Conservation (phyloP, 2,329 filamentous ascomycete species). For the Neurospora sp. region DNA sequence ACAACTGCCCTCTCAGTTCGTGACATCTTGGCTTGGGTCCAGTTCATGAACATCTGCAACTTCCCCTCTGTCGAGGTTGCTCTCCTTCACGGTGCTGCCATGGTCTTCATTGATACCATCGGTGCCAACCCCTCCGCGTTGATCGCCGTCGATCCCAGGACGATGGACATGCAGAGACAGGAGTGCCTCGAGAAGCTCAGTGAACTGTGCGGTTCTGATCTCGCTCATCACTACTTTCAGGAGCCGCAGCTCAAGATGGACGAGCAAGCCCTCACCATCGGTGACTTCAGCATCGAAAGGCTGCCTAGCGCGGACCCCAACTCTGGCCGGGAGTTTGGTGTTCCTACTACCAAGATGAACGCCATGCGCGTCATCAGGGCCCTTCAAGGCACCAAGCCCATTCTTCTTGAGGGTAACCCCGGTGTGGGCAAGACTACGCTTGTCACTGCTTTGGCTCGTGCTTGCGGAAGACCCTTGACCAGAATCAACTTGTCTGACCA, state of each 20-base stretch:
- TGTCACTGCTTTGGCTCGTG: slow-evolving; percentile 71
- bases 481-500: slow-evolving; percentile 97
- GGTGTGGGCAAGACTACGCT: slow-evolving; percentile 97
- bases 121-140: slow-evolving; percentile 91
- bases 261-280: slow-evolving; percentile 52
- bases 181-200: slow-evolving; percentile 66
- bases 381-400: slow-evolving; percentile 79
- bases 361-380: slow-evolving; percentile 85
- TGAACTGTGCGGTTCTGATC: slow-evolving; percentile 57
- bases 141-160: slow-evolving; percentile 60
- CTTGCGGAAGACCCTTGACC: slow-evolving; percentile 72
- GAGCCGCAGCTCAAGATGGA: slow-evolving; percentile 49
- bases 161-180: slow-evolving; percentile 60
- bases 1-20: slow-evolving; percentile 78
- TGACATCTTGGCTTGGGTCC: slow-evolving; percentile 86
- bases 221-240: slow-evolving; percentile 54
- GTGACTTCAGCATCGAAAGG: slow-evolving; percentile 61
- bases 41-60: slow-evolving; percentile 70
- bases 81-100: slow-evolving; percentile 76
- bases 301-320: slow-evolving; percentile 36
- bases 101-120: slow-evolving; percentile 91
- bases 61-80: slow-evolving; percentile 34
- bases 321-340: slow-evolving; percentile 67
- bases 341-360: slow-evolving; percentile 83
- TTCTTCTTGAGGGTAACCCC: slow-evolving; percentile 92